These are phyloP conservation scores for Tylopilus felleus DNA, from an alignment of 768 basidiomycete species.

Conservation along the genomic window DNA sequence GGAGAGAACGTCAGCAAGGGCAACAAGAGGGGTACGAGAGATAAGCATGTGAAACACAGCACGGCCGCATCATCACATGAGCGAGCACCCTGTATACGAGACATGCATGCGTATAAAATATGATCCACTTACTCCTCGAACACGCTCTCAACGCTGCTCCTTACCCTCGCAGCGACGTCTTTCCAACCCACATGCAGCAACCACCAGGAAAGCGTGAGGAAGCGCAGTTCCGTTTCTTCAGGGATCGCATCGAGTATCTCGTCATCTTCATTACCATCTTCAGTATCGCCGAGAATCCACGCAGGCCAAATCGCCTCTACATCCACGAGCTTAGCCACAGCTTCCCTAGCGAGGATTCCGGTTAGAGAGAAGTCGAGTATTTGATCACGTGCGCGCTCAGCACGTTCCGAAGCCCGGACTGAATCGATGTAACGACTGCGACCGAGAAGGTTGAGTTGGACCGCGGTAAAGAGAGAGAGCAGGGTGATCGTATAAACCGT, in stretches of 20 bases:
- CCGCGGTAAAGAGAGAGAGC: slow-evolving; percentile 78
- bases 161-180: slow-evolving; percentile 69
- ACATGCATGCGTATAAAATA: neutral
- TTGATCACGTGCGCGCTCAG: slow-evolving; percentile 48
- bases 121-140: slow-evolving; percentile 68
- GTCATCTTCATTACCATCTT: slow-evolving; percentile 27
- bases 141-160: slow-evolving; percentile 73
- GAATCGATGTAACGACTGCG: slow-evolving; percentile 76
- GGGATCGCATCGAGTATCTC: slow-evolving; percentile 38
- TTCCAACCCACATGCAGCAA: slow-evolving; percentile 90
- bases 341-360: slow-evolving; percentile 24
- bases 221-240: slow-evolving; percentile 75
- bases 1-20: slow-evolving; percentile 10
- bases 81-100: neutral
- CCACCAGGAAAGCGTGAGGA: slow-evolving; percentile 91
- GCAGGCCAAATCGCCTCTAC: slow-evolving; percentile 23
- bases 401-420: slow-evolving; percentile 55
- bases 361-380: slow-evolving; percentile 32
- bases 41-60: neutral
- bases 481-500: slow-evolving; percentile 84
- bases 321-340: slow-evolving; percentile 25
- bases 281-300: slow-evolving; percentile 22
- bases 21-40: neutral
- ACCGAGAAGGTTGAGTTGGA: slow-evolving; percentile 84
- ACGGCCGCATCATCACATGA: neutral